phyloP scores from a whole-genome alignment of 208 protist species.

The Trichomonas tenax region DNA sequence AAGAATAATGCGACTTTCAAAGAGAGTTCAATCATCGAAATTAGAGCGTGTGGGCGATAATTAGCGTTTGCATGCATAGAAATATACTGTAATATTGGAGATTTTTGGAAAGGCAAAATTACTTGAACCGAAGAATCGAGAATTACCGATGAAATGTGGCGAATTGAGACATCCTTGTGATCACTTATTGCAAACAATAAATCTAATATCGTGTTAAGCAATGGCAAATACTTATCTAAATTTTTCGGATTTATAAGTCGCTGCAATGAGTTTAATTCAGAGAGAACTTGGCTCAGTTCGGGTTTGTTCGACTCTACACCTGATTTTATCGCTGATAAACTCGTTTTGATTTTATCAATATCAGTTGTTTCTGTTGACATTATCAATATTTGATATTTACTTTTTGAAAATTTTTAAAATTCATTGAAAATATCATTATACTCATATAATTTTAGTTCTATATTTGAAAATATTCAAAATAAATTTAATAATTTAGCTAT shows the following conservation, averaged over 20 bases:
- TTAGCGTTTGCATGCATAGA: neutral
- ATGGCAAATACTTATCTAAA: neutral
- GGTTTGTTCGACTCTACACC: neutral
- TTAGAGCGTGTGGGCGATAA: neutral
- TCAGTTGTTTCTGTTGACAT: neutral
- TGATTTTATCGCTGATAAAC: neutral
- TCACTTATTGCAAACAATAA: neutral
- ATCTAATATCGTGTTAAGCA: neutral
- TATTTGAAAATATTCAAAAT: too few species aligned
- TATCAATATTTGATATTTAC: neutral
- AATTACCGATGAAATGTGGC: neutral
- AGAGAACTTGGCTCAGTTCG: neutral
- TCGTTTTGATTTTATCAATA: neutral
- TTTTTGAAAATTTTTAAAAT: too few species aligned
- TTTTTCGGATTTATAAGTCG: neutral
- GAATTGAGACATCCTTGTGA: neutral
- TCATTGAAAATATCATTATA: too few species aligned
- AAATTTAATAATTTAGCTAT: too few species aligned
- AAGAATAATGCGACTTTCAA: neutral
- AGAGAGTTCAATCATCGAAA: neutral
- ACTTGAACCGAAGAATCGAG: neutral
- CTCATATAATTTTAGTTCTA: too few species aligned
- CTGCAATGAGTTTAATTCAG: neutral
- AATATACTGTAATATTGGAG: neutral
- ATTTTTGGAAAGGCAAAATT: conserved; percentile 12